These are phyloP conservation scores for Torulaspora gathmanii DNA, from an alignment of 805 yeast genomes.

Conservation along the genomic window DNA sequence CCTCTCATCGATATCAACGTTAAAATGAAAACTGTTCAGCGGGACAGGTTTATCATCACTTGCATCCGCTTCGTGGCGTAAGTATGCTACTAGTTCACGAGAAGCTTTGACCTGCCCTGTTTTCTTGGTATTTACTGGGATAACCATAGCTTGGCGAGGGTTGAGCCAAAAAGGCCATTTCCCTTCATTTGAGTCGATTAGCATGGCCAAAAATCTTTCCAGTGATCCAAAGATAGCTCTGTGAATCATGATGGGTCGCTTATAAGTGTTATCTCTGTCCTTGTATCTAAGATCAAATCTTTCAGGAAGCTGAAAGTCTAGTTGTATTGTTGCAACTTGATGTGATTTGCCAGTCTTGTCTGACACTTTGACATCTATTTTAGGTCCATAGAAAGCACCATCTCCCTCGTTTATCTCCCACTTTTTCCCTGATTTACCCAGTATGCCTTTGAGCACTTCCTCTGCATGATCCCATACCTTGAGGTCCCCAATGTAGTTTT, in stretches of 20 bases:
- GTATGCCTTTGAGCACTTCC: conserved; percentile 50
- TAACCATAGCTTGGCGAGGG: conserved; percentile 81
- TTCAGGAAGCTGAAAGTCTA: conserved; percentile 90
- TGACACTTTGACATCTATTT: conserved; percentile 77
- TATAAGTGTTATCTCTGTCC: conserved; percentile 45
- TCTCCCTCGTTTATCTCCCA: conserved; percentile 87
- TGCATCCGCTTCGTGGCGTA: conserved; percentile 43
- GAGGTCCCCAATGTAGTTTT: conserved; percentile 68
- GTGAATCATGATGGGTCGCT: conserved; percentile 89
- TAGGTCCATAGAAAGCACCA: conserved; percentile 96
- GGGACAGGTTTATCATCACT: conserved; percentile 45
- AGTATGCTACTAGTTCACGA: conserved; percentile 39
- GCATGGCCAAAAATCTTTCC: conserved; percentile 85
- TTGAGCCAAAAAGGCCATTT: conserved; percentile 98
- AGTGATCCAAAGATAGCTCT: conserved; percentile 93
- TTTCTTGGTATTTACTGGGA: conserved; percentile 72
- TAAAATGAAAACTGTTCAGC: conserved; percentile 55
- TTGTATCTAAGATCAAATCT: conserved; percentile 72
- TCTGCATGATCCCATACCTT: conserved; percentile 86
- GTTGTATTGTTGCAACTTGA: conserved; percentile 92
- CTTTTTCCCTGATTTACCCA: conserved; percentile 48
- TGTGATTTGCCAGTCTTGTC: conserved; percentile 79
- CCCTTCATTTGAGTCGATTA: conserved; percentile 86
- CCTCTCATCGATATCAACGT: conserved; percentile 71
- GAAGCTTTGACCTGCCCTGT: conserved; percentile 44